Evolutionary conservation across 2,329 filamentous ascomycete species (phyloP), one percentile per base, ranked within the genome.

Genomic region (Fusarium acutatum): DNA sequence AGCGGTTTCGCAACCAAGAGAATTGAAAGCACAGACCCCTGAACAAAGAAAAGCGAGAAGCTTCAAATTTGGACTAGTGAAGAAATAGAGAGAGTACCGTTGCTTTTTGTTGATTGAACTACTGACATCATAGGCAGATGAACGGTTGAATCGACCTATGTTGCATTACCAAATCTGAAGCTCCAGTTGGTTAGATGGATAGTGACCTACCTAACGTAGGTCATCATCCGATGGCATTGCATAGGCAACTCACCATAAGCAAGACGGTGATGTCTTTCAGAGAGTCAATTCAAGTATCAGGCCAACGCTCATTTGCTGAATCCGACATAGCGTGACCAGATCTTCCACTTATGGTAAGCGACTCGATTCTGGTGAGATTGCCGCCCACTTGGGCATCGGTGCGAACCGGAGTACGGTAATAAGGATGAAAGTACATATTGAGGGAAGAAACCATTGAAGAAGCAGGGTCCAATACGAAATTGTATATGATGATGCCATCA

Each of bases 351-450:
- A 46, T 40, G 43, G 53, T 52, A 69, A 68, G 57, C 18, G 50
- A 59, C 44, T 22, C n/a, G 46, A 44, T 67, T 49, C 44, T 52
- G 53, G 57, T 53, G 47, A 58, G 40, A 56, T 58, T 61, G 54
- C 54, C 57, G 30, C 49, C 60, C 63, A 65, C 61, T 69, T 77
- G 63, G 60, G 69, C 75, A 75, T 73, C 73, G 75, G 75, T 54
- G 60, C 63, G 43, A 66, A 65, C 53, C 57, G 60, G 60, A 60
- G 37, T 52, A 46, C 30, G 59, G 53, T 43, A 58, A 56, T 52
- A 49, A 24, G 35, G 50, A 58, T 28, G 13, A 28, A 46, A 28
- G 26, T 38, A 47, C 28, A 24, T 53, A 41, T 54, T 37, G 18
- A 47, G 50, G 40, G 46, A 26, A 59, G 47, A 32, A 38, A 22